phyloP scores from a whole-genome alignment of 2,329 filamentous ascomycete species.

The Fusarium tricinctum region DNA sequence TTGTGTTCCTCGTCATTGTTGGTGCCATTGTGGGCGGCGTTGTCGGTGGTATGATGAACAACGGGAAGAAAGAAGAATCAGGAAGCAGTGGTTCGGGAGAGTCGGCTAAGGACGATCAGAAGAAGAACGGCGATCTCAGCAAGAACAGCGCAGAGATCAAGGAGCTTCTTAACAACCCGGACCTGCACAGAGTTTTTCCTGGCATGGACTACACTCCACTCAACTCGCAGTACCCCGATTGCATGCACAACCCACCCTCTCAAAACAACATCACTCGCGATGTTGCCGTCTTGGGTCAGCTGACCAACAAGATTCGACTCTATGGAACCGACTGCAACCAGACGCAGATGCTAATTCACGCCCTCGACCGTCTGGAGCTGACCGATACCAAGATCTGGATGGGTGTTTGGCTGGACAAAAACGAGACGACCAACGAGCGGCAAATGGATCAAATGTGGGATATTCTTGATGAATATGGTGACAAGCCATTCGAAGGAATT shows the following conservation, averaged over 20 bases:
- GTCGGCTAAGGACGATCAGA: constrained; percentile 71
- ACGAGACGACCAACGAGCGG: constrained; percentile 84
- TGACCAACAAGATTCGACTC: constrained; percentile 88
- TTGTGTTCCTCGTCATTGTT: constrained; percentile 75
- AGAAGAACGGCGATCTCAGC: constrained; percentile 77
- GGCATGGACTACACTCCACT: constrained; percentile 96
- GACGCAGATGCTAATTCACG: constrained; percentile 91
- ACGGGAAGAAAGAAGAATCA: constrained; percentile 42
- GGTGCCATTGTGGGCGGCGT: constrained; percentile 81
- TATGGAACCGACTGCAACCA: constrained; percentile 99
- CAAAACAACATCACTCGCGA: constrained; percentile 97
- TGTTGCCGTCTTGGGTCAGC: constrained; percentile 87
- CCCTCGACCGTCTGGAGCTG: constrained; percentile 80
- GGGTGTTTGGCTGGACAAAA: constrained; percentile 91
- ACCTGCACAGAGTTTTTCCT: constrained; percentile 93
- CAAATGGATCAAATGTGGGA: constrained; percentile 88
- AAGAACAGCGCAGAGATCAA: constrained; percentile 85
- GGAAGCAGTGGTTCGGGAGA: constrained; percentile 53
- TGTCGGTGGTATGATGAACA: constrained; percentile 77
- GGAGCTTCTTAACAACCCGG: constrained; percentile 80
- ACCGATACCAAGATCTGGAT: constrained; percentile 89
- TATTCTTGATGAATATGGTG: constrained; percentile 78
- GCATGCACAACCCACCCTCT: constrained; percentile 80
- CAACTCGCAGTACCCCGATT: constrained; percentile 90
- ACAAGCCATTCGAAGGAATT: constrained; percentile 80